A percentile compares a stretch with the other conserved stretches of the same genome.
Evolutionary conservation across 1,139 yeast species (phyloP).

Genomic region (Candida anutae): DNA sequence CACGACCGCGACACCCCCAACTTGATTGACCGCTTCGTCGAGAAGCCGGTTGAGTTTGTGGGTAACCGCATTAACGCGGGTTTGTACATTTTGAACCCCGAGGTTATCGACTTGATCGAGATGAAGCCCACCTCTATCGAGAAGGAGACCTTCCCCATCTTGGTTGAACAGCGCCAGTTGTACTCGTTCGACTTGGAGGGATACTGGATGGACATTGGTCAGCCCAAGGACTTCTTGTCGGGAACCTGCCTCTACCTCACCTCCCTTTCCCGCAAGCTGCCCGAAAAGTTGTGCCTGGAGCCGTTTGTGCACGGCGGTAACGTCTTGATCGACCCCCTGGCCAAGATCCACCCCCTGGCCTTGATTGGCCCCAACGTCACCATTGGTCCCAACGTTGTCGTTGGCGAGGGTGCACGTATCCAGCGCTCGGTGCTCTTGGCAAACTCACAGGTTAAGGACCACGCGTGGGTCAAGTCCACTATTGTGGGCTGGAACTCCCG

Average conservation of each 20-base stretch:
- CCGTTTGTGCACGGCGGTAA: slow-evolving; percentile 83
- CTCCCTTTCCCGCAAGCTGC: slow-evolving; percentile 73
- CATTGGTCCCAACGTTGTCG: slow-evolving; percentile 92
- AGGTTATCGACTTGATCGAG: slow-evolving; percentile 92
- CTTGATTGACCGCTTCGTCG: slow-evolving; percentile 96
- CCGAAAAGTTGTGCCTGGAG: slow-evolving; percentile 61
- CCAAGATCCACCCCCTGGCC: slow-evolving; percentile 86
- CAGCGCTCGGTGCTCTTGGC: slow-evolving; percentile 90
- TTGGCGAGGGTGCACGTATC: slow-evolving; percentile 98
- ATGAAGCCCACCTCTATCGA: slow-evolving; percentile 98
- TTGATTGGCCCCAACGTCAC: slow-evolving; percentile 98
- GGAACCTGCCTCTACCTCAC: slow-evolving; percentile 92
- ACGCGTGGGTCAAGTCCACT: slow-evolving; percentile 96
- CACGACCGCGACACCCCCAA: slow-evolving; percentile 90
- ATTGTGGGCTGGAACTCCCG: slow-evolving; percentile 99
- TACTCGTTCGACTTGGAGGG: slow-evolving; percentile 98
- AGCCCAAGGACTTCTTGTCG: slow-evolving; percentile 98
- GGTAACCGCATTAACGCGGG: slow-evolving; percentile 98
- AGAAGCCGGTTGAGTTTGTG: slow-evolving; percentile 98
- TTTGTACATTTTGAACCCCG: slow-evolving; percentile 92
- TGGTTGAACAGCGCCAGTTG: slow-evolving; percentile 81
- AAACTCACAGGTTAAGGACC: slow-evolving; percentile 90
- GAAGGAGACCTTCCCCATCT: slow-evolving; percentile 97
- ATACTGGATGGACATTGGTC: slow-evolving; percentile 99
- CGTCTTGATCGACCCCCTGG: slow-evolving; percentile 91